These are phyloP conservation scores for Millerozyma miso DNA, from an alignment of 805 yeast genomes.

Conservation along the genomic window DNA sequence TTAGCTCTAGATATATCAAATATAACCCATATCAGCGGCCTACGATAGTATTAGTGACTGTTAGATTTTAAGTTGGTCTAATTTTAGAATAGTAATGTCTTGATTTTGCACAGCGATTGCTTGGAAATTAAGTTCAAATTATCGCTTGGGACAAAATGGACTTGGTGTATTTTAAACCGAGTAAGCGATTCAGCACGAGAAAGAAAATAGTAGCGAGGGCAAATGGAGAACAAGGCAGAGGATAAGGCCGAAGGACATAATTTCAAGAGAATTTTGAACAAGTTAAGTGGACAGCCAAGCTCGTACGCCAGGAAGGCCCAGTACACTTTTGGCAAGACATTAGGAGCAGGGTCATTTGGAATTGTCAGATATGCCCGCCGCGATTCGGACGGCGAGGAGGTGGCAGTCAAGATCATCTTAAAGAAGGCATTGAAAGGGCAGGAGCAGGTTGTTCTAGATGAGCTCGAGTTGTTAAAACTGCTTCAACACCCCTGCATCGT, in stretches of 20 bases:
- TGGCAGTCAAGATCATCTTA: slow-evolving; percentile 84
- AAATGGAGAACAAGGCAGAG: not conserved
- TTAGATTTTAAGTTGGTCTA: too few relatives aligned
- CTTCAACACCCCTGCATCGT: slow-evolving; percentile 84
- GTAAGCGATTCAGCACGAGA: not conserved
- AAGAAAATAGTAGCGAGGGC: not conserved
- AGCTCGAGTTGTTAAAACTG: slow-evolving; percentile 62
- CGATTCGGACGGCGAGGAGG: slow-evolving; percentile 53
- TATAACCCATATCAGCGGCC: too few relatives aligned
- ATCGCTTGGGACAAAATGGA: too few relatives aligned
- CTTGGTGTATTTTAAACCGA: too few relatives aligned
- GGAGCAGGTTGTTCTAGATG: slow-evolving; percentile 74
- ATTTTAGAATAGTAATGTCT: too few relatives aligned
- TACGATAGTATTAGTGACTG: too few relatives aligned
- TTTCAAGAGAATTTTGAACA: slow-evolving; percentile 42
- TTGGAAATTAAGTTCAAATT: too few relatives aligned
- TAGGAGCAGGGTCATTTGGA: slow-evolving; percentile 96
- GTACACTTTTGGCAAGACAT: slow-evolving; percentile 74
- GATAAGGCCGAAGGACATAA: slow-evolving; percentile 13
- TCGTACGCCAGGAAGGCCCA: slow-evolving; percentile 61
- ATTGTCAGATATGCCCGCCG: slow-evolving; percentile 76
- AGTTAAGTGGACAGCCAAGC: slow-evolving; percentile 68
- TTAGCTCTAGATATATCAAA: too few relatives aligned
- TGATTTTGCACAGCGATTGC: too few relatives aligned
- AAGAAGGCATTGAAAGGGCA: slow-evolving; percentile 81